Base-by-base conservation (phyloP, 768 basidiomycete genomes). In the Boletus eberwhitei region DNA sequence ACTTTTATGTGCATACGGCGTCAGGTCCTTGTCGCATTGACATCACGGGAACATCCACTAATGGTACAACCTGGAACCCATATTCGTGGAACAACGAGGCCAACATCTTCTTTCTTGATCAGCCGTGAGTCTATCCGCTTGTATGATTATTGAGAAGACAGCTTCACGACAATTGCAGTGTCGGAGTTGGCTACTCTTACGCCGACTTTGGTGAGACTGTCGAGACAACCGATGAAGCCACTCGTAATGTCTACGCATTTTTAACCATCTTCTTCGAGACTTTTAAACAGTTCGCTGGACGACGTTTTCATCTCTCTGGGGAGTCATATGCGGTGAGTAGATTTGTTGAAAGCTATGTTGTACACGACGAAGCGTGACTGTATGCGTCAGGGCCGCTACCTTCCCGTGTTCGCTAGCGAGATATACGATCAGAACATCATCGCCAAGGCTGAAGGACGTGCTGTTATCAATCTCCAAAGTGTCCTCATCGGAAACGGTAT, bases 201-300 rank as follows among this genome's bases (percentile, higher is more conserved):
- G 82, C 84, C 3, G 86, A 88, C 57, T 81, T 78, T 55, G 85
- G 84, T 3, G 82, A 88, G 71, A 81, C 77, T 1, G 75, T 89
- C 17, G 83, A 81, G 53, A 90, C 86, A 0, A 88, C 90, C 0
- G 89, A 92, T 69, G 84, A 84, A n/a, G 90, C 90, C 0, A 86
- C 88, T 5, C 81, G 79, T 57, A 86, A 92, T 62, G 74, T 91
- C 37, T 77, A 86, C 46, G 85, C 88, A 0, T 92, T 92, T 70
- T 75, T 91, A 50, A 74, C 81, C 2, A 86, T 93, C 52, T 90
- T 91, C 72, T 88, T 90, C 60, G 85, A 90, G 59, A 84, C 85
- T 0, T 93, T 92, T 73, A 74, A 77, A 14, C 79, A 88, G 59
- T 90, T 88, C 69, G 66, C 81, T 45, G 87, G 86, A 3, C 72